Percentiles rank a stretch among this genome's conserved stretches.
These are phyloP conservation scores for Xylariaceae sp. DNA, from an alignment of 2,329 filamentous ascomycete genomes.

Conservation along the genomic window DNA sequence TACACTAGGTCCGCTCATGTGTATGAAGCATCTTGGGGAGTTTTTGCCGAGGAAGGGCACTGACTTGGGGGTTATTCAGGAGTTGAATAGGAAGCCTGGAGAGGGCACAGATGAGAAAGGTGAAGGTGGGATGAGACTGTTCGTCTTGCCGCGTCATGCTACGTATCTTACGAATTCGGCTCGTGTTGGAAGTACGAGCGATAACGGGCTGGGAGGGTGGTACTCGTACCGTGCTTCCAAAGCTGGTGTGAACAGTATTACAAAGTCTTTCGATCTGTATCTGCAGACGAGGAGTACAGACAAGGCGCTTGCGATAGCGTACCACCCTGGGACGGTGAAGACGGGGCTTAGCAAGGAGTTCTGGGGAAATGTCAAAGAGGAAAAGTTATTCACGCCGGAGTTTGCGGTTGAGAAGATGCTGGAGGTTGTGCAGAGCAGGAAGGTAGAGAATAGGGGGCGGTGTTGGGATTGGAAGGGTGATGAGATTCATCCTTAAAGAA, in stretches of 20 bases:
- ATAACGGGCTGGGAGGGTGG: constrained; percentile 75
- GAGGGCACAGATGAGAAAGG: not conserved
- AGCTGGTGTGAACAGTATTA: constrained; percentile 66
- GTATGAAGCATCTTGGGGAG: constrained; percentile 70
- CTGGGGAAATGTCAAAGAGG: constrained; percentile 60
- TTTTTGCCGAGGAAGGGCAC: constrained; percentile 62
- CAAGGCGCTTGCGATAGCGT: constrained; percentile 62
- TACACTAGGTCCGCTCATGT: constrained; percentile 66
- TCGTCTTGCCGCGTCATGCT: constrained; percentile 46
- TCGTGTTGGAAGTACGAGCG: constrained; percentile 68
- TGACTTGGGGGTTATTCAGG: constrained; percentile 20
- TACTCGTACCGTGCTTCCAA: constrained; percentile 78
- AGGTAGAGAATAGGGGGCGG: constrained; percentile 53
- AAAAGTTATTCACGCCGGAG: constrained; percentile 62
- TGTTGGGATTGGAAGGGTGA: constrained; percentile 69
- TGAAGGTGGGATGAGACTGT: not conserved
- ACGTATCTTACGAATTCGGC: constrained; percentile 74
- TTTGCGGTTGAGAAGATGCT: constrained; percentile 63
- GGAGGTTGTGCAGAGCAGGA: constrained; percentile 50
- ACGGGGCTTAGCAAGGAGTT: constrained; percentile 70
- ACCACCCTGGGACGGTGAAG: constrained; percentile 79
- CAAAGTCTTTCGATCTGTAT: constrained; percentile 68
- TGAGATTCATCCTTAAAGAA: constrained; percentile 55
- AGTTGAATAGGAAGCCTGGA: not conserved
- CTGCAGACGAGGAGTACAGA: constrained; percentile 53